A percentile compares a stretch with the other conserved stretches of the same genome.
These are phyloP conservation scores for Coniella lustricola DNA, from an alignment of 2,329 filamentous ascomycete genomes.

Conservation along the genomic window DNA sequence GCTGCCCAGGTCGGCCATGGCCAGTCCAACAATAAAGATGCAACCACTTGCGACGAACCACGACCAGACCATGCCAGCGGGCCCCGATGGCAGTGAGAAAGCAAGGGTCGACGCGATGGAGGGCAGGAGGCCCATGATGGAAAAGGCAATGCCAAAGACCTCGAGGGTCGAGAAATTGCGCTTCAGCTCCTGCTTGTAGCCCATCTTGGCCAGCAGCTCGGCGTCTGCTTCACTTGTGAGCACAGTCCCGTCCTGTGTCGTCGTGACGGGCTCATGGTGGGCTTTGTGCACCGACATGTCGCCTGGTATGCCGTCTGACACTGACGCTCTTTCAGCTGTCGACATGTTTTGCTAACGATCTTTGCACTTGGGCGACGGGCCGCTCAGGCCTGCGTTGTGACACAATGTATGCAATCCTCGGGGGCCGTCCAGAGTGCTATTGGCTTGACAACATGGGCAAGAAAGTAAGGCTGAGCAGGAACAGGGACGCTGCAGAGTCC, in stretches of 20 bases:
- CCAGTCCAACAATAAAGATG: slow-evolving; percentile 52
- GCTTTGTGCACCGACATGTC: slow-evolving; percentile 17
- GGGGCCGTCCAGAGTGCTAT: too few species aligned
- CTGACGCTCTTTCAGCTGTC: slow-evolving; percentile 1
- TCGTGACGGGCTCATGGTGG: slow-evolving; percentile 11
- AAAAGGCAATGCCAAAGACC: slow-evolving; percentile 53
- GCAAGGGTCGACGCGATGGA: slow-evolving; percentile 53
- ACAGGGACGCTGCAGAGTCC: too few species aligned
- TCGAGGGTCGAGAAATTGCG: slow-evolving; percentile 57
- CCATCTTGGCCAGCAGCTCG: slow-evolving; percentile 17
- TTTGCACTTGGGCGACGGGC: background rate
- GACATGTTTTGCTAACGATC: too few species aligned
- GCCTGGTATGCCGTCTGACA: slow-evolving; percentile 9
- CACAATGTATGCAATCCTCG: too few species aligned
- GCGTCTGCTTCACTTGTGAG: slow-evolving; percentile 19
- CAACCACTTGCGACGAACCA: slow-evolving; percentile 52
- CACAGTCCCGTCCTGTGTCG: slow-evolving; percentile 17
- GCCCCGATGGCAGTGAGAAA: slow-evolving; percentile 53
- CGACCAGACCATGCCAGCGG: slow-evolving; percentile 55
- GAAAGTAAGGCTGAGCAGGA: too few species aligned
- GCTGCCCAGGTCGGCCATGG: slow-evolving; percentile 47
- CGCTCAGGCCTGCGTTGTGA: too few species aligned
- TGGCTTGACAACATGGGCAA: too few species aligned
- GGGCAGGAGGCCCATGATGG: slow-evolving; percentile 54
- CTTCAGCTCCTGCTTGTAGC: slow-evolving; percentile 50